Evolutionary conservation across 495 filamentous ascomycete species (phyloP).

Genomic region (Daldinia caldariorum): DNA sequence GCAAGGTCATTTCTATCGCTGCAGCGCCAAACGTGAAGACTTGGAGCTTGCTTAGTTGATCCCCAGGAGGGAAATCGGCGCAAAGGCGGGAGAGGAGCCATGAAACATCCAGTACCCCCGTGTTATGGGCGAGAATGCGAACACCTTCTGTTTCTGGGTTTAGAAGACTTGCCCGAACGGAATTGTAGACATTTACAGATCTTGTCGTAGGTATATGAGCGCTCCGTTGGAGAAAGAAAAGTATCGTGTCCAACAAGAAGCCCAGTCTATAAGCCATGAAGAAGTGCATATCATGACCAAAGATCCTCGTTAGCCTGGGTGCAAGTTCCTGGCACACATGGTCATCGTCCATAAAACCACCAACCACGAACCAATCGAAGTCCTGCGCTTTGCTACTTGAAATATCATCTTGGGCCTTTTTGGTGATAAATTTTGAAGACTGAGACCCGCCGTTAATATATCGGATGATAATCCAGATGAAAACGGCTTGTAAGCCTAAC

Average conservation of each 20-base stretch:
- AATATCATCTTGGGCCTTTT: conserved; percentile 41
- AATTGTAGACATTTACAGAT: conserved; percentile 46
- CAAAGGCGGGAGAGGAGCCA: conserved; percentile 51
- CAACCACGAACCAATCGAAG: conserved; percentile 53
- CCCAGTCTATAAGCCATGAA: conserved; percentile 48
- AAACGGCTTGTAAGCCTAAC: conserved; percentile 26
- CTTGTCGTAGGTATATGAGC: conserved; percentile 40
- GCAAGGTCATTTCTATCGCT: conserved; percentile 52
- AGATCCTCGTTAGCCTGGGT: conserved; percentile 46
- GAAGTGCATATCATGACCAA: conserved; percentile 50
- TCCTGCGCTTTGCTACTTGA: conserved; percentile 41
- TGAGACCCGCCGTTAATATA: conserved; percentile 8
- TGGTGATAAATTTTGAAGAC: conserved; percentile 20
- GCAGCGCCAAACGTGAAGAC: conserved; percentile 58
- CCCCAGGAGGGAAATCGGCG: conserved; percentile 50
- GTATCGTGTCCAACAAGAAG: conserved; percentile 46
- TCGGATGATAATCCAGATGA: conserved; percentile 35
- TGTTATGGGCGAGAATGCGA: conserved; percentile 52
- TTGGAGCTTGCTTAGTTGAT: conserved; percentile 51
- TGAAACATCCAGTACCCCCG: conserved; percentile 47
- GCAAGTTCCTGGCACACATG: conserved; percentile 40
- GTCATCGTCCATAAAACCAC: conserved; percentile 39
- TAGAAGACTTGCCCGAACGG: conserved; percentile 49
- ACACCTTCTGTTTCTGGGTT: conserved; percentile 49
- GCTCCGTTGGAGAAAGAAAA: conserved; percentile 48